Base-by-base conservation (phyloP, 192 early-diverging fungal species). In the Endogone sp. region DNA sequence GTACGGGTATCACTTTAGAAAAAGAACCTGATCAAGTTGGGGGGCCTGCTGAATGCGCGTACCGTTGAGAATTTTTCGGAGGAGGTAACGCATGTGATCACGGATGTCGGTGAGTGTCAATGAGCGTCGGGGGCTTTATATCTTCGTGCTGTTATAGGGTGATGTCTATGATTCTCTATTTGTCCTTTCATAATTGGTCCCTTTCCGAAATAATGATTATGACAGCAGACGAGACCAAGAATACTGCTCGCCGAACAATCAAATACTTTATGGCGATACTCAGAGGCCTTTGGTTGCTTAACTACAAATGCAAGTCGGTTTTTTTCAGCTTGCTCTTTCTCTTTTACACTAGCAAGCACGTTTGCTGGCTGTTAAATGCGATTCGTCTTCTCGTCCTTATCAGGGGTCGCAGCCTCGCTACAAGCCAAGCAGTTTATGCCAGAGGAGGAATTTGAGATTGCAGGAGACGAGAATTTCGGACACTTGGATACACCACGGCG, bases 261-360 rank as follows among this genome's bases (percentile, higher is more conserved):
- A 60, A 60, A 28, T 60, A 60, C 27, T 60, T 60, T 60, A 26
- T 28, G 27, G 59, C 59, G 10, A 60, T 60, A 11, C 59, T 60
- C 9, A 60, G 21, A 22, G 59, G 59, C 27, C 27, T 6, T 10
- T 60, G 59, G 59, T 21, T 60, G 4, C 59, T 60, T 26, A 60
- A 28, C 59, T 60, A 60, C 27, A 23, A 60, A 60, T 60, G 59
- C 22, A 60, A 16, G 59, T 60, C 27, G 27, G 22, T 60, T 60
- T 10, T 26, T 60, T 10, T 60, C 22, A 26, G 21, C 8, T 60
- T 60, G 9, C 6, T 49, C 16, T 49, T 49, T 49, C 16, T 49
- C 37, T 16, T 6, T n/a, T n/a, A n/a, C n/a, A n/a, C n/a, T n/a
- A n/a, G n/a, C n/a, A n/a, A n/a, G 9, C 37, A 49, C 1, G 37